A percentile compares a stretch with the other conserved stretches of the same genome.
Evolutionary conservation across 2,329 filamentous ascomycete species (phyloP).

Genomic region (Metarhizium brunneum): DNA sequence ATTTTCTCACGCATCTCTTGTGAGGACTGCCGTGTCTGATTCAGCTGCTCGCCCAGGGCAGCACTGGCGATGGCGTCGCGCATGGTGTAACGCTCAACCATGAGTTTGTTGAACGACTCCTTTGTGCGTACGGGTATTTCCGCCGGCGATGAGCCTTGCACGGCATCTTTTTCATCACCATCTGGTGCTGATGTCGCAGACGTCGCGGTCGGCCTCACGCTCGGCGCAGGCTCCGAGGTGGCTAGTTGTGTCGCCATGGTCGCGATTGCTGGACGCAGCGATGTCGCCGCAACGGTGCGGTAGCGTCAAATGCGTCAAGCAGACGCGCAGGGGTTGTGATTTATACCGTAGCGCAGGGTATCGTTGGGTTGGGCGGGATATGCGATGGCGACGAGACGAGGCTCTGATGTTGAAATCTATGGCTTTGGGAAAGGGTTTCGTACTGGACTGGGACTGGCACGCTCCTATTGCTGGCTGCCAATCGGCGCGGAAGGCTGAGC

Average conservation of each 20-base stretch:
- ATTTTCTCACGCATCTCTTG: conserved; percentile 57
- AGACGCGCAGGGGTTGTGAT: conserved; percentile 6
- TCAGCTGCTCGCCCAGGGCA: conserved; percentile 40
- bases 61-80: conserved; percentile 46
- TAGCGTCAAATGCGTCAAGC: conserved; percentile 9
- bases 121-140: conserved; percentile 41
- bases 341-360: conserved; percentile 8
- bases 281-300: conserved; percentile 28
- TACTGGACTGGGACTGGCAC: conserved; percentile 15
- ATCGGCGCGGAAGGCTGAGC: conserved; percentile 6
- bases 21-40: conserved; percentile 47
- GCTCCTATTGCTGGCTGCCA: conserved; percentile 9
- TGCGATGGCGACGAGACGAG: conserved; percentile 3
- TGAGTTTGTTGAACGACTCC: conserved; percentile 42
- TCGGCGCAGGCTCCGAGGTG: conserved; percentile 23
- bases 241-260: conserved; percentile 37
- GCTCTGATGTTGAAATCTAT: conserved; percentile 1
- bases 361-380: conserved; percentile 8
- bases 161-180: conserved; percentile 18
- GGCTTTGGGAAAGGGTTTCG: conserved; percentile 15
- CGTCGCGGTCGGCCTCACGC: conserved; percentile 21
- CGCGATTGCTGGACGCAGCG: conserved; percentile 20
- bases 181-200: conserved; percentile 18
- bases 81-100: conserved; percentile 44
- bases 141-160: conserved; percentile 10